phyloP scores from a whole-genome alignment of 2,329 filamentous ascomycete species.

The Dothiorella sarmentorum region DNA sequence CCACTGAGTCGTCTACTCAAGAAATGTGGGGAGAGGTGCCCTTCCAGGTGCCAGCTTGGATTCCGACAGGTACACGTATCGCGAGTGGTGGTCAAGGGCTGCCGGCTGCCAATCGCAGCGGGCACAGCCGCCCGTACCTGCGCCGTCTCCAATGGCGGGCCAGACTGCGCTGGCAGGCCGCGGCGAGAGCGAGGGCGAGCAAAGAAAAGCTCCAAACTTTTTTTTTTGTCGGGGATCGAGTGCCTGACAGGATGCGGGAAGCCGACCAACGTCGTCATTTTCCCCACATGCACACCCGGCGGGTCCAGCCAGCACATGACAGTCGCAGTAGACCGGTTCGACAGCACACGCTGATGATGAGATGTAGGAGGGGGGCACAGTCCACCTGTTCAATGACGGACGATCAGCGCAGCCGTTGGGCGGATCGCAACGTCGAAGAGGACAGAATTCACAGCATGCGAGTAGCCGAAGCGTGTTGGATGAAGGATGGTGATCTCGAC shows the following conservation, averaged over 20 bases:
- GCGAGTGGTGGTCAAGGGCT: too few relatives aligned
- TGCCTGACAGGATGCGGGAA: conserved; percentile 4
- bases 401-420: conserved; percentile 10
- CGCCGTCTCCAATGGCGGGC: neutral
- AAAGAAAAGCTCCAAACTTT: neutral
- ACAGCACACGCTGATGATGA: neutral
- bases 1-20: neutral
- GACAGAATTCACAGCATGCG: too few relatives aligned
- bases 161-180: neutral
- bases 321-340: conserved; percentile 10
- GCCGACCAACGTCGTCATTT: neutral
- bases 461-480: neutral
- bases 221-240: conserved; percentile 11
- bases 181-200: too few relatives aligned
- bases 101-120: conserved; percentile 6
- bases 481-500: conserved; percentile 7
- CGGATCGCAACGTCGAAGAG: too few relatives aligned
- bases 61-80: conserved; percentile 10
- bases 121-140: conserved; percentile 3
- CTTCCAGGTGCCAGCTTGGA: neutral
- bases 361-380: neutral
- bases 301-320: conserved; percentile 3
- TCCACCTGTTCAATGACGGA: conserved; percentile 2
- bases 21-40: conserved; percentile 5
- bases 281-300: neutral